Evolutionary conservation across 306 rosid species (phyloP).

Genomic region (Senna tora): DNA sequence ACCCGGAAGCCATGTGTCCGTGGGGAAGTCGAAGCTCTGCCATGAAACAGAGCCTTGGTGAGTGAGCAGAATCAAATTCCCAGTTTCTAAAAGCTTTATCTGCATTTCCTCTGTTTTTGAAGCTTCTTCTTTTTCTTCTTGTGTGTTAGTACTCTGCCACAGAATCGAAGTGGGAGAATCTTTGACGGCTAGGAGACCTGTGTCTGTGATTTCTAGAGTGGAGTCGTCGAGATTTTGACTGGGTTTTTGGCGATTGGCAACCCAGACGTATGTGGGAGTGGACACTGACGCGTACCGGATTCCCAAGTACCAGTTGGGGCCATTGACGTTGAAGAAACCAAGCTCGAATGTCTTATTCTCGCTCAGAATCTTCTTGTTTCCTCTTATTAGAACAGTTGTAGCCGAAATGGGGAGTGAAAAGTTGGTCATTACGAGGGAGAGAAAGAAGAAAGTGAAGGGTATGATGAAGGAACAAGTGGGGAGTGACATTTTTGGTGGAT

Average conservation of each 20-base stretch:
- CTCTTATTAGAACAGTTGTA: constrained; percentile 30
- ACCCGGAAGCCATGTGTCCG: constrained; percentile 84
- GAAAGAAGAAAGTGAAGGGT: constrained; percentile 19
- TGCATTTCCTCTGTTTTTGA: background rate
- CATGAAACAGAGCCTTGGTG: constrained; percentile 43
- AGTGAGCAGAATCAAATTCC: constrained; percentile 55
- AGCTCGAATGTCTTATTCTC: constrained; percentile 59
- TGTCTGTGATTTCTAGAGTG: constrained; percentile 42
- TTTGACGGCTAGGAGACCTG: constrained; percentile 53
- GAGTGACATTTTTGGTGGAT: constrained; percentile 27
- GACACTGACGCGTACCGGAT: constrained; percentile 58
- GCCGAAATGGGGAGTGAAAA: background rate
- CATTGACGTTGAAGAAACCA: constrained; percentile 51
- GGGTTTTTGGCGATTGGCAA: constrained; percentile 68
- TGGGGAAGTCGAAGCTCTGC: constrained; percentile 86
- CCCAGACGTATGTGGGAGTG: constrained; percentile 57
- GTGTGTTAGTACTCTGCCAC: constrained; percentile 52
- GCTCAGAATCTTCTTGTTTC: constrained; percentile 49
- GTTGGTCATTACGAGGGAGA: background rate
- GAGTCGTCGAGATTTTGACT: constrained; percentile 28
- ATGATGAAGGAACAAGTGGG: background rate
- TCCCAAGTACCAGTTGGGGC: constrained; percentile 50
- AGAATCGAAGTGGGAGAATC: constrained; percentile 42
- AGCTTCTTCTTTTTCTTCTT: constrained; percentile 4
- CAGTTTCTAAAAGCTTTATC: constrained; percentile 50